A percentile compares a stretch with the other conserved stretches of the same genome.
These are phyloP conservation scores for Zygoascus flipseniorum DNA, from an alignment of 805 yeast genomes.

Conservation along the genomic window DNA sequence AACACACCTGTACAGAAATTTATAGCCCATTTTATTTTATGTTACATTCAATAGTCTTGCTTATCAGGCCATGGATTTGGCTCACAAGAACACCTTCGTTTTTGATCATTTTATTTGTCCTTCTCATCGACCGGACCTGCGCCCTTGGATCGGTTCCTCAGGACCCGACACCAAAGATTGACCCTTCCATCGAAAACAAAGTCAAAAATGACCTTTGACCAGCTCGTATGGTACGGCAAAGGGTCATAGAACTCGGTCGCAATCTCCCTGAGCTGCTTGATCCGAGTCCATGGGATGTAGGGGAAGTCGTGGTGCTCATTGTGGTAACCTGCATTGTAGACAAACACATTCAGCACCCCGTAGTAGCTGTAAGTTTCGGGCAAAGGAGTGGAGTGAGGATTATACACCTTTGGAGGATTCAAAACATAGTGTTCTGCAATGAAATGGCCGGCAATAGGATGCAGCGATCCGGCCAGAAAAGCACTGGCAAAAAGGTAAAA, in stretches of 20 bases:
- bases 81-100: not conserved
- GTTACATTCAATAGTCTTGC: too few relatives aligned
- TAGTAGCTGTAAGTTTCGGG: constrained; percentile 87
- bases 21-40: too few relatives aligned
- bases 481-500: constrained; percentile 65
- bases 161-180: constrained; percentile 72
- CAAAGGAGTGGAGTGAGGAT: constrained; percentile 22
- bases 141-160: constrained; percentile 32
- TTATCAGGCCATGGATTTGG: too few relatives aligned
- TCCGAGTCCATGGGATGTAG: constrained; percentile 79
- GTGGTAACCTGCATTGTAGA: constrained; percentile 93
- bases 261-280: constrained; percentile 52
- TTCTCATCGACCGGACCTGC: not conserved
- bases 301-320: constrained; percentile 97
- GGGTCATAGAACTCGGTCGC: constrained; percentile 79
- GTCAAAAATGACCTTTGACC: constrained; percentile 69
- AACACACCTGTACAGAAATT: too few relatives aligned
- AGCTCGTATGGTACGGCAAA: constrained; percentile 65
- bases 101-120: not conserved
- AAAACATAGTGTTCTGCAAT: constrained; percentile 89
- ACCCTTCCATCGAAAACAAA: constrained; percentile 63
- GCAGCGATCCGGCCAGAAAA: constrained; percentile 83
- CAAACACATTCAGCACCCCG: constrained; percentile 65
- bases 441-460: constrained; percentile 93
- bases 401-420: constrained; percentile 42